Evolutionary conservation across 2,329 filamentous ascomycete genomes (phyloP), one percentile per base, ranked within the genome.

Genomic region (Zalaria sp.): DNA sequence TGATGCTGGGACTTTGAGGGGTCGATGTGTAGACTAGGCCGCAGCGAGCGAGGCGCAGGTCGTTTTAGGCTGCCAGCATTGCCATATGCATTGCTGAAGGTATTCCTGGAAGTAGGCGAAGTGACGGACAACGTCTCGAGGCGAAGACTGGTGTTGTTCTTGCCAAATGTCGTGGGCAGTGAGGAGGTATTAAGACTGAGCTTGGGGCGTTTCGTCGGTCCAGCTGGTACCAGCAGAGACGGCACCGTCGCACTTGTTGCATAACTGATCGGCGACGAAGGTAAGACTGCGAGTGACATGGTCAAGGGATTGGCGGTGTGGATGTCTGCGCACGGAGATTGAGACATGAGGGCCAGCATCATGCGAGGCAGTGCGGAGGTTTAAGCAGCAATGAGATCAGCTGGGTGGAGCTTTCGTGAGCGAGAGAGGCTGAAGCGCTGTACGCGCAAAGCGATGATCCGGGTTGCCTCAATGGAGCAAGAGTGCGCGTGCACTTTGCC

Each of bases 91-190:
- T 79, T 79, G 50, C 63, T 68, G 53, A 77, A 76, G 40, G 75
- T 79, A 56, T 79, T 79, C 51, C 71, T 65, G 35, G 68, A 61
- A 1, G 75, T 79, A 7, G 76, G 76, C 5, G 76, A 78, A 27
- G 69, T 66, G n/a, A 71, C 63, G 39, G 69, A 70, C 25, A 73
- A 59, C 2, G 69, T 69, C 36, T 71, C 65, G 38, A 75, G 62
- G 9, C 71, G 67, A 37, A 77, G 57, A 42, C 67, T 69, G 25
- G 69, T 69, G n/a, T 68, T 67, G 32, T 65, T 67, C 46, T 68
- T 73, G 43, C 71, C 71, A 54, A 73, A 75, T 25, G 68, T 66
- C 43, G 60, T 56, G 7, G 59, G 50, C 39, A 67, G 61, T 32
- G 65, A 62, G 26, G 49, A 43, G 2, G 76, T 79, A 59, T 79